Evolutionary conservation across 192 early-diverging fungal species (phyloP).

Genomic region (Phlyctochytrium planicorne): DNA sequence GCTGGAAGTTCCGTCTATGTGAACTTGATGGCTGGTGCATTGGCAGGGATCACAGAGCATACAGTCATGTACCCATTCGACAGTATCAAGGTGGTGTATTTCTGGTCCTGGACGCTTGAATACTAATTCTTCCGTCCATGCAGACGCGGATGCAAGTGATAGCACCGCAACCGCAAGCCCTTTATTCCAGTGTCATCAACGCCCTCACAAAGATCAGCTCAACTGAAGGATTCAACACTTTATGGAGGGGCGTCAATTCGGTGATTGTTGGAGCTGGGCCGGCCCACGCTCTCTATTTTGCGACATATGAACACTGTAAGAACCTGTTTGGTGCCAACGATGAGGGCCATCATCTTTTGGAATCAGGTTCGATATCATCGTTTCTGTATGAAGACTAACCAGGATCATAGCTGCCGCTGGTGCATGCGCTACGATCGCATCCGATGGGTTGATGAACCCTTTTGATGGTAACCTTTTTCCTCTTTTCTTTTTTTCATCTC

Average conservation of each 20-base stretch:
- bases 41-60: slow-evolving; percentile 98
- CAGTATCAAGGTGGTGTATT: slow-evolving; percentile 76
- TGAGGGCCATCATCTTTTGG: slow-evolving; percentile 54
- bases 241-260: slow-evolving; percentile 93
- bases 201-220: slow-evolving; percentile 70
- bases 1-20: slow-evolving; percentile 79
- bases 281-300: slow-evolving; percentile 95
- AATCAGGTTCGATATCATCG: slow-evolving; percentile 48
- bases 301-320: slow-evolving; percentile 90
- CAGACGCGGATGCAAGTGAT: slow-evolving; percentile 95
- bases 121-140: slow-evolving; percentile 7
- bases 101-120: not conserved
- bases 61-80: slow-evolving; percentile 94
- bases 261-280: slow-evolving; percentile 93
- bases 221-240: slow-evolving; percentile 72
- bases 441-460: slow-evolving; percentile 93
- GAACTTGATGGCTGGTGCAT: slow-evolving; percentile 87
- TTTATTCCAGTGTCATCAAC: slow-evolving; percentile 70
- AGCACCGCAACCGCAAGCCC: slow-evolving; percentile 59
- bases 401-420: slow-evolving; percentile 68
- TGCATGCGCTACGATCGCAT: slow-evolving; percentile 81
- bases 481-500: not conserved
- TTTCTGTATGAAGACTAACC: slow-evolving; percentile 10
- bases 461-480: slow-evolving; percentile 74
- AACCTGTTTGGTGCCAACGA: slow-evolving; percentile 62